phyloP scores from a whole-genome alignment of 2,329 filamentous ascomycete species.

The Cladosporium sp. region DNA sequence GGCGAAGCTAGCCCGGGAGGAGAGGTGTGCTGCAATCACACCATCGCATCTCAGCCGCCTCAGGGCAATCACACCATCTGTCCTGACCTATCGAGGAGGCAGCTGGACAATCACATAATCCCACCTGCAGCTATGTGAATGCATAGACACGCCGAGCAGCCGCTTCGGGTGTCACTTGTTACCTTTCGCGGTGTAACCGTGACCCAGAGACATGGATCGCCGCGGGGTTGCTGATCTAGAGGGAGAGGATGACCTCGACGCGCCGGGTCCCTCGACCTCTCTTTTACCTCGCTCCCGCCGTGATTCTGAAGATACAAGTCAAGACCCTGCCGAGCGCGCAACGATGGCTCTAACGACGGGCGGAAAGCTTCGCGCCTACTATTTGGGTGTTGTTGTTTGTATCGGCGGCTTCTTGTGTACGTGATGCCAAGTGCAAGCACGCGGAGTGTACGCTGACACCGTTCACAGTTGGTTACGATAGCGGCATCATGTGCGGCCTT shows the following conservation, averaged over 20 bases:
- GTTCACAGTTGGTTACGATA: conserved; percentile 37
- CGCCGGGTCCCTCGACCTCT: not conserved
- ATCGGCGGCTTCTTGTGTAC: conserved; percentile 44
- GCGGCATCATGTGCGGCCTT: conserved; percentile 33
- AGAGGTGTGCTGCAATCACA: too few species aligned
- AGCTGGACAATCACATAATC: too few species aligned
- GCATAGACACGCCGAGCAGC: too few species aligned
- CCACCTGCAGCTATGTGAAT: too few species aligned
- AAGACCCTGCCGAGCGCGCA: not conserved
- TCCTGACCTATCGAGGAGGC: too few species aligned
- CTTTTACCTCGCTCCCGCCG: not conserved
- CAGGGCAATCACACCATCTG: too few species aligned
- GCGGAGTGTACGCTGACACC: not conserved
- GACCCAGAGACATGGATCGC: not conserved
- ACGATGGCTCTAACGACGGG: not conserved
- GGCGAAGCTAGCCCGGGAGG: too few species aligned
- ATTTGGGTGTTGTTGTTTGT: conserved; percentile 46
- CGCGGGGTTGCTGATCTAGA: not conserved
- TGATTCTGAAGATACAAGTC: not conserved
- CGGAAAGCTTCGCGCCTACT: conserved; percentile 46
- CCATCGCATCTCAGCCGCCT: too few species aligned
- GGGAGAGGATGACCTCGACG: not conserved
- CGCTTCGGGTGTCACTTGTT: too few species aligned
- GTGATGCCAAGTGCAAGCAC: not conserved
- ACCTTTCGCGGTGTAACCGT: too few species aligned